Percentiles rank a stretch among this genome's conserved stretches.
These are phyloP conservation scores for Jasminum sambac DNA, from an alignment of 257 asterid genomes.

Conservation along the genomic window DNA sequence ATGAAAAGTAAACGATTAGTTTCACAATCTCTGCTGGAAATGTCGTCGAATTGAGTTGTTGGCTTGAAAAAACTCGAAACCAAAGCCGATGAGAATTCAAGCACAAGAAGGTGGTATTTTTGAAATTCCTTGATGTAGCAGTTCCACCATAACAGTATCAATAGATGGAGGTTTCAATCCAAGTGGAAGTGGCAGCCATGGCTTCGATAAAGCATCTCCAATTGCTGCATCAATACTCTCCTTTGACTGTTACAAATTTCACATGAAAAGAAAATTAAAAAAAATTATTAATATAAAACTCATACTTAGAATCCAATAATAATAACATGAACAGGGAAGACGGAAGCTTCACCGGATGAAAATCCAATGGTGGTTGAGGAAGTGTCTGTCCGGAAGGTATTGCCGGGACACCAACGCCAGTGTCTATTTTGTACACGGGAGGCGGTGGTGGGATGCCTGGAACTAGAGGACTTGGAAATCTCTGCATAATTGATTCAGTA, in stretches of 20 bases:
- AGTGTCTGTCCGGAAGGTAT: constrained; percentile 42
- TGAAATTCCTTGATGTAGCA: constrained; percentile 79
- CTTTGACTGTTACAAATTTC: constrained; percentile 56
- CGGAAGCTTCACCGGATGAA: constrained; percentile 58
- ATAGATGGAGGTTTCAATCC: constrained; percentile 85
- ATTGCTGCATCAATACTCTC: constrained; percentile 94
- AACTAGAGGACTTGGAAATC: constrained; percentile 49
- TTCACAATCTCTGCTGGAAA: constrained; percentile 22
- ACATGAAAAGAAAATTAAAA: neutral
- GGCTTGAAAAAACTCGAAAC: constrained; percentile 11
- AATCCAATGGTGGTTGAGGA: constrained; percentile 63
- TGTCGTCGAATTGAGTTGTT: constrained; percentile 46
- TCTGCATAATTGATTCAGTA: constrained; percentile 36
- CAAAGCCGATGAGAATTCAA: constrained; percentile 3
- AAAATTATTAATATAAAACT: neutral
- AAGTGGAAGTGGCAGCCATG: constrained; percentile 94
- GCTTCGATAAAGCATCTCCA: constrained; percentile 83
- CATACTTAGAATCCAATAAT: too few species aligned
- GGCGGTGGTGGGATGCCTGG: constrained; percentile 48
- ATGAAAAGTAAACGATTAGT: neutral
- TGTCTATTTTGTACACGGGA: constrained; percentile 58
- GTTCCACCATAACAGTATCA: constrained; percentile 76
- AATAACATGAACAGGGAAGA: neutral
- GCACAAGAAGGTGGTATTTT: constrained; percentile 71
- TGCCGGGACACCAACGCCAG: constrained; percentile 35